These are phyloP conservation scores for Candida frijolesensis DNA, from an alignment of 1,139 yeast genomes.

Conservation along the genomic window DNA sequence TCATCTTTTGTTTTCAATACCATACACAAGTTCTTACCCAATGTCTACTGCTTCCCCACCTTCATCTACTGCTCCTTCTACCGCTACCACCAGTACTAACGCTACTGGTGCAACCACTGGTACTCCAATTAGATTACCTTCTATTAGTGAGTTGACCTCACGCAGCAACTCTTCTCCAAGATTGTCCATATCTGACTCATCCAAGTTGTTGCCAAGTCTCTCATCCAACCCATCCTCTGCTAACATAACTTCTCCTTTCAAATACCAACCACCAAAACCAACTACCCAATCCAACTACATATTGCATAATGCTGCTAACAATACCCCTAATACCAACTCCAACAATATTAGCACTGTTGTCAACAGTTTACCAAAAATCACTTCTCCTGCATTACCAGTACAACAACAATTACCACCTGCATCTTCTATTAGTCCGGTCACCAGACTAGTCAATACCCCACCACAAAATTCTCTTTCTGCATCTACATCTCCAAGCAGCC, in stretches of 20 bases:
- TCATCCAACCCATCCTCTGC: slow-evolving; percentile 1
- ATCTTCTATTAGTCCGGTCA: slow-evolving; percentile 7
- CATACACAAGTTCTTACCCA: neutral
- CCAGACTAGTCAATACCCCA: slow-evolving; percentile 4
- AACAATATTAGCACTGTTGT: slow-evolving; percentile 5
- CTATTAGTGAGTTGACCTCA: slow-evolving; percentile 38
- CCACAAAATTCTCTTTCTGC: slow-evolving; percentile 9
- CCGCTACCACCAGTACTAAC: slow-evolving; percentile 9
- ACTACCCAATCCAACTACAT: slow-evolving; percentile 20
- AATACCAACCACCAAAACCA: slow-evolving; percentile 16
- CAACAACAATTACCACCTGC: slow-evolving; percentile 16
- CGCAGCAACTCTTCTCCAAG: slow-evolving; percentile 12
- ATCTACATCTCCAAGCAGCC: slow-evolving; percentile 15
- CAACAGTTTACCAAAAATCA: slow-evolving; percentile 15
- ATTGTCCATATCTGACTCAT: slow-evolving; percentile 5
- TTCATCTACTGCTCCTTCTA: neutral
- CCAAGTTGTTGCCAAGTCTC: slow-evolving; percentile 12
- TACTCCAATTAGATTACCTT: slow-evolving; percentile 30
- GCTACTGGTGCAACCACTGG: slow-evolving; percentile 6
- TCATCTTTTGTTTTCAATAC: neutral
- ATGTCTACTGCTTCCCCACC: neutral
- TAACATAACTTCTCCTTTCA: slow-evolving; percentile 12
- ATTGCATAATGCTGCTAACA: slow-evolving; percentile 8
- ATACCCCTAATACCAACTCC: neutral
- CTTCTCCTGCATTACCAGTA: slow-evolving; percentile 17